These are phyloP conservation scores for Geoglossum glabrum DNA, from an alignment of 495 filamentous ascomycete genomes.

Conservation along the genomic window DNA sequence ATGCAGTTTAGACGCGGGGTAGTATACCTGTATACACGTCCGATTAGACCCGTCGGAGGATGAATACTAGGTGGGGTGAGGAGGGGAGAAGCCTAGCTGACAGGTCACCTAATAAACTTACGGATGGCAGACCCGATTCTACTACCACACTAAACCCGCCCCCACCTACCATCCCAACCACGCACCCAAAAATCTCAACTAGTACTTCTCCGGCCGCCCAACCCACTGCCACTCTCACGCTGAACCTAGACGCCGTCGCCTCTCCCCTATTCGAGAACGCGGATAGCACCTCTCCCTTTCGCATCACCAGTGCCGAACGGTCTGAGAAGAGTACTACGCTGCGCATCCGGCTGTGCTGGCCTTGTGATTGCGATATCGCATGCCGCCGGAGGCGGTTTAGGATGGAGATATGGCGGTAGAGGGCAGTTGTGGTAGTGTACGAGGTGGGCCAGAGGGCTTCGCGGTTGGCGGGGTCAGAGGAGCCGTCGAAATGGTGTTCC, in stretches of 20 bases:
- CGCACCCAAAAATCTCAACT: neutral
- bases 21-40: slow-evolving; percentile 6
- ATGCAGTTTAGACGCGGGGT: slow-evolving; percentile 17
- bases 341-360: slow-evolving; percentile 30
- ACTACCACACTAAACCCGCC: neutral
- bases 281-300: slow-evolving; percentile 47
- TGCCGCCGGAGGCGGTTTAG: slow-evolving; percentile 40
- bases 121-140: neutral
- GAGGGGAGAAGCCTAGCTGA: neutral
- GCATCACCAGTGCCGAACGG: slow-evolving; percentile 34
- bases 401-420: slow-evolving; percentile 38
- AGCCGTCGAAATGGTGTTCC: slow-evolving; percentile 48
- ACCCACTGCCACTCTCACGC: neutral
- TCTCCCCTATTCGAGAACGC: slow-evolving; percentile 39
- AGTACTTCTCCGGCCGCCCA: neutral
- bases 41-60: too few relatives aligned
- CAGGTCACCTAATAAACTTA: neutral
- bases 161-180: neutral
- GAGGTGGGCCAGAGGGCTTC: slow-evolving; percentile 53
- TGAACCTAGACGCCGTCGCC: slow-evolving; percentile 13
- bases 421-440: slow-evolving; percentile 34
- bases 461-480: slow-evolving; percentile 40
- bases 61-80: neutral
- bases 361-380: slow-evolving; percentile 25
- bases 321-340: slow-evolving; percentile 36